Evolutionary conservation across 768 basidiomycete genomes (phyloP).

Genomic region (Serendipita sp.): DNA sequence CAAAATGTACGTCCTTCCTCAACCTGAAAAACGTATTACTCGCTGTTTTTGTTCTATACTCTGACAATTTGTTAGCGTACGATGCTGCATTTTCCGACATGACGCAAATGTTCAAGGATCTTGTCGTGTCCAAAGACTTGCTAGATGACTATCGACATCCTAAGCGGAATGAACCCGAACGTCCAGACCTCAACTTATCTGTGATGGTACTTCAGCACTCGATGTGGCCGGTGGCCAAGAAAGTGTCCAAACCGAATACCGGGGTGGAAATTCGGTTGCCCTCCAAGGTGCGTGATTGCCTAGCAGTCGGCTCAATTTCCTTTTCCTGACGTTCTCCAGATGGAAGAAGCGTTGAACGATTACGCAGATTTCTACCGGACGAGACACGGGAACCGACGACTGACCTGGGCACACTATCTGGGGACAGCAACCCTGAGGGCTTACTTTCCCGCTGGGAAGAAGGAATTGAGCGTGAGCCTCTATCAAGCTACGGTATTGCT

Average conservation of each 20-base stretch:
- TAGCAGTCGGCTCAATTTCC: constrained; percentile 10
- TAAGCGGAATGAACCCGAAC: constrained; percentile 26
- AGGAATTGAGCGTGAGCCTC: constrained; percentile 81
- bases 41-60: background rate
- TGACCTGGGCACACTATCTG: constrained; percentile 78
- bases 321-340: constrained; percentile 26
- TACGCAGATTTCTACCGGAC: constrained; percentile 60
- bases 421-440: constrained; percentile 67
- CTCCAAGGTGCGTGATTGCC: background rate
- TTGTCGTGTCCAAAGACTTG: constrained; percentile 58
- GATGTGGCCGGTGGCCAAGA: constrained; percentile 62
- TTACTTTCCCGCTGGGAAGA: constrained; percentile 46
- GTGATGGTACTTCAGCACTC: constrained; percentile 79
- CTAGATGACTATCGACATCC: constrained; percentile 36
- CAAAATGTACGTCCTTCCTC: constrained; percentile 40
- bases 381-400: constrained; percentile 57
- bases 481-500: constrained; percentile 80
- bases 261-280: background rate
- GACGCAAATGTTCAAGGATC: constrained; percentile 89
- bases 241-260: constrained; percentile 8
- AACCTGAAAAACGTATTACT: background rate
- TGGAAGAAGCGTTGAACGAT: constrained; percentile 49
- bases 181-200: constrained; percentile 25
- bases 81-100: constrained; percentile 92
- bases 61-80: constrained; percentile 39